Evolutionary conservation across 805 yeast species (phyloP), one percentile per base, ranked within the genome.

Genomic region (Sugiyamaella lignohabitans): DNA sequence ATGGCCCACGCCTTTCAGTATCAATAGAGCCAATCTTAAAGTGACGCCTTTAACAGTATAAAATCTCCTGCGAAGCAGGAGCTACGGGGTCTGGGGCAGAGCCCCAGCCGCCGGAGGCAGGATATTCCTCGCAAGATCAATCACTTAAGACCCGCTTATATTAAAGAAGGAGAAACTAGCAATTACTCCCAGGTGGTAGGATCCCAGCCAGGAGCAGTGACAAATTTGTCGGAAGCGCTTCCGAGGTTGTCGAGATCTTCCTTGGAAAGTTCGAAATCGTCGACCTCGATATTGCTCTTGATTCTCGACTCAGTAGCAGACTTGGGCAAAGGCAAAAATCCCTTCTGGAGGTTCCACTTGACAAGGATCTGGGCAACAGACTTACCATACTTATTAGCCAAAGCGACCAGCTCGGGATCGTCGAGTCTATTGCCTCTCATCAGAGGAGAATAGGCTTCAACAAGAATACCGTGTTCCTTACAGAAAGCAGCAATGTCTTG

Each of bases 361-460:
- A 77, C 63, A 45, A 74, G 62, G 1, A 76, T 57, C 52, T 76
- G 80, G 0, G 76, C 78, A 3, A 71, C 62, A 5, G 65, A 53
- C 47, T 65, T 67, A 38, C 58, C 52, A 56, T 74, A 68, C 53
- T 73, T 73, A 19, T 60, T 52, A 38, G 66, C 63, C 29, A 74
- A 59, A 37, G 57, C 59, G 24, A 52, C 61, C 34, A 74, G 56
- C 18, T 53, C 51, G 4, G 63, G 59, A 49, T 69, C 54, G 49
- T 46, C 39, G 16, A 57, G 69, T 73, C 27, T 80, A 79, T 53
- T 76, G 5, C 91, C 87, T 51, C 75, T 75, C 0, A 84, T 80
- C 59, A 88, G 73, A 5, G 96, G 96, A 10, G 91, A 80, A 65
- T 76, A 87, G 1, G 94, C 91, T 63, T 84, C 87, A 6, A 82